phyloP scores from a whole-genome alignment of 2,329 filamentous ascomycete species.

The Cladorrhinum sp. region DNA sequence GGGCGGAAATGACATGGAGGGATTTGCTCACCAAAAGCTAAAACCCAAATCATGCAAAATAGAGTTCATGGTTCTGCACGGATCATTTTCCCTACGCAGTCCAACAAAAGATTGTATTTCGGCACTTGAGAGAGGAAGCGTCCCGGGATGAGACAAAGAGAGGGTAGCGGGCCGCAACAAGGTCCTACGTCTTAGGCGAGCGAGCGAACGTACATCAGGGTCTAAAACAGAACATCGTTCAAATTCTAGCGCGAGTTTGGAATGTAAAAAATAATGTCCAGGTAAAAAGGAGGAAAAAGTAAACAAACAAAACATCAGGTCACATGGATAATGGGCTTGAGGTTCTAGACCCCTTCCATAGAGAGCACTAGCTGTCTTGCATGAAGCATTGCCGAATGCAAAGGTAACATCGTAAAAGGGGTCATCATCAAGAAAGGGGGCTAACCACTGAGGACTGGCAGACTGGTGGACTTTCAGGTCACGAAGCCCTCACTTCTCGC shows the following conservation, averaged over 20 bases:
- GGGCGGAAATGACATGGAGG: neutral
- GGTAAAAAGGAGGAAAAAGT: neutral
- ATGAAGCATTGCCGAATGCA: neutral
- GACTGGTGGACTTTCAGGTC: too few species aligned
- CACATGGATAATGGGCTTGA: too few species aligned
- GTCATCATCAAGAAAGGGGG: neutral
- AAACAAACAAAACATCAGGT: neutral
- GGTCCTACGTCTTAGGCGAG: neutral
- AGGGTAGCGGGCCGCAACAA: too few species aligned
- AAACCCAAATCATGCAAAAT: neutral
- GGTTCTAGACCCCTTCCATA: neutral
- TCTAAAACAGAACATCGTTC: neutral
- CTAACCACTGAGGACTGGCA: neutral
- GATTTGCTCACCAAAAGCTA: too few species aligned
- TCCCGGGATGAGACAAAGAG: too few species aligned
- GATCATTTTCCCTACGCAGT: too few species aligned
- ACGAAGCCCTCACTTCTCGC: too few species aligned
- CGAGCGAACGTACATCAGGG: too few species aligned
- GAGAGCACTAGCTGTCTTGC: neutral
- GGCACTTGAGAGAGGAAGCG: neutral
- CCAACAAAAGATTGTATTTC: neutral
- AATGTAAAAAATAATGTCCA: neutral
- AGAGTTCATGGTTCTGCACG: neutral
- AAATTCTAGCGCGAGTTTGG: neutral
- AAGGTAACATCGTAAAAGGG: neutral